Conservation (phyloP, 805 yeast genomes). For the Metschnikowia peoriensis region DNA sequence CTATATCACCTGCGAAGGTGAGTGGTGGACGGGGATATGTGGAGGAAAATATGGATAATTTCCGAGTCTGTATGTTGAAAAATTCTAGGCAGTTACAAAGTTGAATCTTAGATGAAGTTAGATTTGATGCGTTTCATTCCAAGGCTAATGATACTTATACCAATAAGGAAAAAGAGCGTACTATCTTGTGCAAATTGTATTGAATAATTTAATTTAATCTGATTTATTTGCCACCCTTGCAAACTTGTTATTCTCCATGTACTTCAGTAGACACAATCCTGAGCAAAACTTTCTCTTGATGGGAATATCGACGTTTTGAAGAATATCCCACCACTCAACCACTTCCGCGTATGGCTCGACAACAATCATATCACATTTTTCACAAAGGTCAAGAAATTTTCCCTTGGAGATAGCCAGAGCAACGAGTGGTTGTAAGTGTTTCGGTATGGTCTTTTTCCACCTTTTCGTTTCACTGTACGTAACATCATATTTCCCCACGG, state of each 20-base stretch:
- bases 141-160: too few relatives aligned
- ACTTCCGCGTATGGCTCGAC: conserved; percentile 59
- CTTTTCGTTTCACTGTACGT: conserved; percentile 51
- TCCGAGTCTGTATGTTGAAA: conserved; percentile 32
- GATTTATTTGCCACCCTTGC: neutral
- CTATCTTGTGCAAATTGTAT: neutral
- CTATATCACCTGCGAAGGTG: conserved; percentile 29
- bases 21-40: conserved; percentile 40
- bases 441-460: conserved; percentile 53
- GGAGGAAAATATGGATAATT: conserved; percentile 30
- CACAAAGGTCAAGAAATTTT: conserved; percentile 50
- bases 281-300: conserved; percentile 55
- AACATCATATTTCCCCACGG: conserved; percentile 50
- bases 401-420: conserved; percentile 55
- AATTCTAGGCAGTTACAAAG: neutral
- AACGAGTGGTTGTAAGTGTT: conserved; percentile 43
- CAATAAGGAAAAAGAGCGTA: neutral
- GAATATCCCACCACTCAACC: conserved; percentile 67
- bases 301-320: conserved; percentile 49
- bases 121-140: too few relatives aligned
- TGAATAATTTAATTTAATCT: neutral
- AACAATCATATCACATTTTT: conserved; percentile 46
- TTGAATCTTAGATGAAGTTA: neutral
- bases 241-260: conserved; percentile 13
- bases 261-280: conserved; percentile 42